Percentiles rank a stretch among this genome's conserved stretches.
phyloP scores from a whole-genome alignment of 805 yeast genomes.

The Jamesozyma rosinii region DNA sequence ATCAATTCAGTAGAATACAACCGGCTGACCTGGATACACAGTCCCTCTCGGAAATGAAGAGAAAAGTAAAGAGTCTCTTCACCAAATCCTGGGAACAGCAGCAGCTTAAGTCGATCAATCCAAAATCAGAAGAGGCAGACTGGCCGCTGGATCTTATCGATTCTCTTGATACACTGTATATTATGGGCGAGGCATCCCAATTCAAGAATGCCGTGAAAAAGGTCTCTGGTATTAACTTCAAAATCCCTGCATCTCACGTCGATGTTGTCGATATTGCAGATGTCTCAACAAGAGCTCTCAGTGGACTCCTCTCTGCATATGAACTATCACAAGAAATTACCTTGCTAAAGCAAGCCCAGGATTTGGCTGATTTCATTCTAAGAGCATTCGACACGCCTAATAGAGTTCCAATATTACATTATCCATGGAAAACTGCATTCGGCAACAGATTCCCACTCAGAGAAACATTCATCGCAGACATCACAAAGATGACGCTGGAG shows the following conservation, averaged over 20 bases:
- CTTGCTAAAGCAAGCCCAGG: conserved; percentile 32
- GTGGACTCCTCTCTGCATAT: conserved; percentile 45
- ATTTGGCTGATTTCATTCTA: conserved; percentile 40
- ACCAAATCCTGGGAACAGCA: conserved; percentile 35
- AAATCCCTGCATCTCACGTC: conserved; percentile 33
- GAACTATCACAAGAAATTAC: conserved; percentile 38
- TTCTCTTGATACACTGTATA: conserved; percentile 41
- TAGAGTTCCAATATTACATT: conserved; percentile 41
- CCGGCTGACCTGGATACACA: conserved; percentile 23
- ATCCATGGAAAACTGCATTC: conserved; percentile 34
- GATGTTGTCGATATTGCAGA: conserved; percentile 46
- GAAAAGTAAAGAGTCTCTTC: conserved; percentile 32
- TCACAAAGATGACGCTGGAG: conserved; percentile 44
- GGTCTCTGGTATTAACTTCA: conserved; percentile 34
- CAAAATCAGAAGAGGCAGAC: not conserved
- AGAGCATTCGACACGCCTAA: conserved; percentile 54
- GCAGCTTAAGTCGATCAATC: not conserved
- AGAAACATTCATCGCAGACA: conserved; percentile 35
- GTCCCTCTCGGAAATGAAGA: conserved; percentile 21
- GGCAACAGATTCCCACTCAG: conserved; percentile 33
- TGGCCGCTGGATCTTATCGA: conserved; percentile 47
- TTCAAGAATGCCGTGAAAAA: conserved; percentile 32
- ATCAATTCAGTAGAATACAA: conserved; percentile 18
- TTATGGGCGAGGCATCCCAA: conserved; percentile 38
- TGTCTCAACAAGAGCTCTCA: conserved; percentile 34